Evolutionary conservation across 2,329 filamentous ascomycete genomes (phyloP), one percentile per base, ranked within the genome.

Genomic region (Apiospora arundinis): DNA sequence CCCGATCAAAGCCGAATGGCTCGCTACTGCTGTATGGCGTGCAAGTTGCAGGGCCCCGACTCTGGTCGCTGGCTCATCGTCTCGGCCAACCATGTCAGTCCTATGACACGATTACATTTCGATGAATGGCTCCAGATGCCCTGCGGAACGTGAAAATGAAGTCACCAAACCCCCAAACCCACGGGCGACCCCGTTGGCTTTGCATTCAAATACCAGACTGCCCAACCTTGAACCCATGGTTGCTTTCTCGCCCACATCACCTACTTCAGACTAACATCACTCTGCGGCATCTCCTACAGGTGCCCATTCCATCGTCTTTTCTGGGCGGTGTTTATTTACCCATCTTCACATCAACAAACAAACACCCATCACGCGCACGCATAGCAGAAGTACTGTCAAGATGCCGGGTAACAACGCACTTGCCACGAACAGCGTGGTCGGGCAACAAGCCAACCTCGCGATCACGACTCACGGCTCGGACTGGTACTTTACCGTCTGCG

Each of bases 401-500:
- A 63, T 63, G 48, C 48, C 18, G 48, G 3, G 32, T 25, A 32
- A 60, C 37, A 18, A 44, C 8, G 87, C 86, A 11, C 76, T 88
- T 45, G 74, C 80, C 60, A 76, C 82, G 75, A 88, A 89, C 73
- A 75, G 75, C 73, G 82, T 83, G 72, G 82, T 82, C 18, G 83
- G 84, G 71, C 85, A 85, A 73, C 86, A 85, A 2, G 85, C 85
- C 21, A 83, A 91, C 76, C 87, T 92, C 52, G 82, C 83, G 73
- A 90, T 92, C 75, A 91, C 89, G 14, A 82, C 79, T 23, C 87
- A 81, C 76, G 91, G 89, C 18, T 91, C 89, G 0, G 85, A 91
- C 78, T 91, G 88, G 83, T 91, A 91, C 77, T 92, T 87, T 81
- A 82, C 90, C 9, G 86, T 92, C 21, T 88, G 85, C 73, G 86